These are phyloP conservation scores for Phlyctochytrium bullatum DNA, from an alignment of 192 early-diverging fungal species.

Conservation along the genomic window DNA sequence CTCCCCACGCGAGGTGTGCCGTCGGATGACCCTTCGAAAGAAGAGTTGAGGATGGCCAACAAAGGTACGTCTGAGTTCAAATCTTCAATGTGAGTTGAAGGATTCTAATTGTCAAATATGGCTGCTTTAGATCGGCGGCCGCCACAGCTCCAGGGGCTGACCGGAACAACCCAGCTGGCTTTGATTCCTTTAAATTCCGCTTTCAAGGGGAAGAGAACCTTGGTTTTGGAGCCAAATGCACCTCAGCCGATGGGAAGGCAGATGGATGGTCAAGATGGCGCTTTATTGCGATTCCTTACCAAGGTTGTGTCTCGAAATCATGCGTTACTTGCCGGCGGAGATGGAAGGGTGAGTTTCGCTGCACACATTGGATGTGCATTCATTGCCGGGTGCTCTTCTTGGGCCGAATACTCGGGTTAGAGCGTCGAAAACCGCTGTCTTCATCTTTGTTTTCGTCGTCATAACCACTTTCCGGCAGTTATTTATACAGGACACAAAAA, in stretches of 20 bases:
- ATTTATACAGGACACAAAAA: conserved; percentile 32
- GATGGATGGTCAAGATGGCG: conserved; percentile 1
- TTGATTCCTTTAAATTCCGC: neutral
- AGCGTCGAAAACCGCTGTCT: neutral
- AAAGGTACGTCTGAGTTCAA: no score
- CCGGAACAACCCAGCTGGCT: neutral
- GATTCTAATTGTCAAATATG: no score
- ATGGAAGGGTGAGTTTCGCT: neutral
- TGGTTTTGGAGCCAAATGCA: neutral
- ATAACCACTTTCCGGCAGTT: conserved; percentile 7
- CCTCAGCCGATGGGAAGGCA: neutral
- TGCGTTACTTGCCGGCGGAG: neutral
- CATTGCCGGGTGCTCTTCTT: no score
- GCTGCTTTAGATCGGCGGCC: no score
- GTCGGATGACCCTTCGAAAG: no score
- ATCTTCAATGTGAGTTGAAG: no score
- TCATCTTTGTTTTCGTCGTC: neutral
- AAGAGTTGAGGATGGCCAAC: no score
- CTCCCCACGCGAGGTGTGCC: no score
- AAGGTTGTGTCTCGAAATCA: neutral
- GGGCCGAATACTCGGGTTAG: no score
- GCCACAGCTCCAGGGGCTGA: no score
- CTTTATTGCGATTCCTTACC: neutral
- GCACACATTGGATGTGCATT: neutral
- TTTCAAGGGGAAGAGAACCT: neutral